A percentile compares a stretch with the other conserved stretches of the same genome.
Evolutionary conservation across 75 land plant genomes (phyloP).

Genomic region (Selaginella moellendorffii): DNA sequence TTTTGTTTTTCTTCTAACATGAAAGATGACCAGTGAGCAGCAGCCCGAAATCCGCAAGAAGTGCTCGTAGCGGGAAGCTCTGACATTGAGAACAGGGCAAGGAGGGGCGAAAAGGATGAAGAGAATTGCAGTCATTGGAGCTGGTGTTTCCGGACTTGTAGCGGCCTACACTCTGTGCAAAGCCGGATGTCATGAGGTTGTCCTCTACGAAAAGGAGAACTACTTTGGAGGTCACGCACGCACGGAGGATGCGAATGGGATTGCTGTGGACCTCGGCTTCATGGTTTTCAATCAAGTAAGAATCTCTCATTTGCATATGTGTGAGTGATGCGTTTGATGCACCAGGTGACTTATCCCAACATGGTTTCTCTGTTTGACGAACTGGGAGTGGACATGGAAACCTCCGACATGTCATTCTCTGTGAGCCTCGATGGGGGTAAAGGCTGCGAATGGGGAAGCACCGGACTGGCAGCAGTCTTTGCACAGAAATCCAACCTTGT

Average conservation of each 20-base stretch:
- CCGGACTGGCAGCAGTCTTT: constrained; percentile 63
- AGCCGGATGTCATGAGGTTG: constrained; percentile 64
- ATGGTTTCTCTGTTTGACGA: constrained; percentile 71
- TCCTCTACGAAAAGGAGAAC: constrained; percentile 70
- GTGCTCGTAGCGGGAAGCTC: too few species aligned
- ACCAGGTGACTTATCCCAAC: constrained; percentile 98
- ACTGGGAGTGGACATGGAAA: constrained; percentile 75
- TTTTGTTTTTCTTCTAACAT: too few species aligned
- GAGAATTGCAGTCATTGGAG: constrained; percentile 88
- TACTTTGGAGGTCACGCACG: constrained; percentile 87
- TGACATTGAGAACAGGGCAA: too few species aligned
- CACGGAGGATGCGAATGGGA: constrained; percentile 47
- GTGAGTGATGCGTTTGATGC: neutral
- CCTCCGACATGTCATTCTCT: constrained; percentile 90
- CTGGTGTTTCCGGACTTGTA: constrained; percentile 66
- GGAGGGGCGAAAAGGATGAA: too few species aligned
- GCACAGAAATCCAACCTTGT: constrained; percentile 68
- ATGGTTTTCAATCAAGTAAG: constrained; percentile 94
- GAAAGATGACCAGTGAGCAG: too few species aligned
- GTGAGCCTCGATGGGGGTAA: constrained; percentile 68
- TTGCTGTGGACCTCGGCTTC: constrained; percentile 74
- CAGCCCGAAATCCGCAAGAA: too few species aligned
- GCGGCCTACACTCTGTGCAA: constrained; percentile 61
- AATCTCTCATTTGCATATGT: neutral
- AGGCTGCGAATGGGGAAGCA: constrained; percentile 89